Evolutionary conservation across 768 basidiomycete genomes (phyloP).

Genomic region (Phaeotremella skinneri): DNA sequence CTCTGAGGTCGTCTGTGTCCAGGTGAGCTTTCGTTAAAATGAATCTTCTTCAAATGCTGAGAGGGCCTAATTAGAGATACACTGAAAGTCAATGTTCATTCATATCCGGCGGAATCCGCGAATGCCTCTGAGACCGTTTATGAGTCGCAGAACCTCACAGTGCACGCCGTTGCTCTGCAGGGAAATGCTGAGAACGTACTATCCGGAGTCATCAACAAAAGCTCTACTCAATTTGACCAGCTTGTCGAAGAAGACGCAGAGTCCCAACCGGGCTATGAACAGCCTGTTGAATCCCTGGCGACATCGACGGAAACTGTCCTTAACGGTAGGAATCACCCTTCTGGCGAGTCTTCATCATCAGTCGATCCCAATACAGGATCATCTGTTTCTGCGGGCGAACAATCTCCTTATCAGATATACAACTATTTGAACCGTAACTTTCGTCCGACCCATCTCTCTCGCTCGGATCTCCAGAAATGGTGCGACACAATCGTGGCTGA

Average conservation of each 20-base stretch:
- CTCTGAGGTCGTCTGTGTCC: conserved; percentile 65
- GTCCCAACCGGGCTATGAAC: too few relatives aligned
- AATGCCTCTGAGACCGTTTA: conserved; percentile 21
- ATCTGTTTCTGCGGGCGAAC: conserved; percentile 1
- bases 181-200: background rate
- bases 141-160: conserved; percentile 25
- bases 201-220: background rate
- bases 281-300: too few relatives aligned
- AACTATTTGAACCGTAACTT: conserved; percentile 13
- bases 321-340: too few relatives aligned
- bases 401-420: conserved; percentile 4
- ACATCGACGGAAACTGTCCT: too few relatives aligned
- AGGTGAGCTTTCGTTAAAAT: conserved; percentile 56
- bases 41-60: background rate
- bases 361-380: conserved; percentile 2
- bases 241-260: too few relatives aligned
- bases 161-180: conserved; percentile 23
- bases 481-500: conserved; percentile 37
- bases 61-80: conserved; percentile 11
- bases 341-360: conserved; percentile 1
- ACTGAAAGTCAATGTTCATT: conserved; percentile 15
- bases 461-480: conserved; percentile 32
- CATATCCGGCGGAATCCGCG: conserved; percentile 7
- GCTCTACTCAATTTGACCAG: too few relatives aligned
- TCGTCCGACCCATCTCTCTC: conserved; percentile 17